Evolutionary conservation across 768 basidiomycete species (phyloP).

Genomic region (Lepiota brunneoincarnata): DNA sequence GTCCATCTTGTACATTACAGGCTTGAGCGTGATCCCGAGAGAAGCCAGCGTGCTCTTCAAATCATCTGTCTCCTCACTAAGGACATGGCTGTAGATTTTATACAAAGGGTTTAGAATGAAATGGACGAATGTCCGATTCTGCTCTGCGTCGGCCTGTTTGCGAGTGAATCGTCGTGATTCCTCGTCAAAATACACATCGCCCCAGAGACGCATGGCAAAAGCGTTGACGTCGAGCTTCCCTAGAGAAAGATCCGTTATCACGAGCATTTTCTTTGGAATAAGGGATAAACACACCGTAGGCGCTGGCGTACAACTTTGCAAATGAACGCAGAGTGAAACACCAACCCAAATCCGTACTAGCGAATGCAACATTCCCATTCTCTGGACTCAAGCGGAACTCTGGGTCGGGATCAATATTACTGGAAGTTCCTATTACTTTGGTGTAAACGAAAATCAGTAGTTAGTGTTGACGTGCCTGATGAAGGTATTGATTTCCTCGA

Average conservation of each 20-base stretch:
- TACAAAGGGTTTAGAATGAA: conserved; percentile 96
- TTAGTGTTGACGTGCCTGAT: conserved; percentile 62
- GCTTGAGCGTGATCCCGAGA: conserved; percentile 84
- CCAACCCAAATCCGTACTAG: conserved; percentile 96
- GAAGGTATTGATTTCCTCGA: conserved; percentile 96
- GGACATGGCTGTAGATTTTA: conserved; percentile 93
- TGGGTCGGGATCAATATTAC: conserved; percentile 85
- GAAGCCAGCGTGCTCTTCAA: conserved; percentile 75
- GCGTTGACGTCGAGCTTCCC: conserved; percentile 78
- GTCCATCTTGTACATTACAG: conserved; percentile 98
- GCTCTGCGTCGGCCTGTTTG: conserved; percentile 77
- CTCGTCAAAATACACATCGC: conserved; percentile 91
- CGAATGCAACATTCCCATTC: conserved; percentile 94
- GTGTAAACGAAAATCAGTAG: not conserved
- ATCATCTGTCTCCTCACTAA: conserved; percentile 91
- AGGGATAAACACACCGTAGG: conserved; percentile 59
- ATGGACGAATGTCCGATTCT: conserved; percentile 85
- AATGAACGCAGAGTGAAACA: conserved; percentile 95
- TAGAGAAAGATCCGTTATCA: conserved; percentile 20
- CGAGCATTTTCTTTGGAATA: not conserved
- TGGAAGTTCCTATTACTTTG: conserved; percentile 22
- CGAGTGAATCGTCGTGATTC: conserved; percentile 88
- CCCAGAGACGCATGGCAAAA: conserved; percentile 94
- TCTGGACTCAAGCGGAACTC: conserved; percentile 90
- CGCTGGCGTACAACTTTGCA: conserved; percentile 94